A percentile compares a stretch with the other conserved stretches of the same genome.
Conservation (phyloP, 768 basidiomycete species). For the Termitomyces titanicus region DNA sequence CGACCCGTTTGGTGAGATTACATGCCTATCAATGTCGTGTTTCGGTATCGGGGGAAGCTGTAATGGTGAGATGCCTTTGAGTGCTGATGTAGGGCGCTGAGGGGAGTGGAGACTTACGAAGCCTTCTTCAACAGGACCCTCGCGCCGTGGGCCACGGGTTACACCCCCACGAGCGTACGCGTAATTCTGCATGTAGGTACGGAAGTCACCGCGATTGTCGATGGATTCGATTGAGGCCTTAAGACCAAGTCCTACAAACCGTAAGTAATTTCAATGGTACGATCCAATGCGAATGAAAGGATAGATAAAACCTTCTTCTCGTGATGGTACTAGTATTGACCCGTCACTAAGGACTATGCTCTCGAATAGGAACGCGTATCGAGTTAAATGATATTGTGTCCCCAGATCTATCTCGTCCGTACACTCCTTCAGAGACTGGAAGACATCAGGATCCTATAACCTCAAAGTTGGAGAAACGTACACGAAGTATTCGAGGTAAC, state of each 20-base stretch:
- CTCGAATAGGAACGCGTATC: constrained; percentile 94
- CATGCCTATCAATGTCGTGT: constrained; percentile 25
- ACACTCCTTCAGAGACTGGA: constrained; percentile 86
- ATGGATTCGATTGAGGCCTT: constrained; percentile 88
- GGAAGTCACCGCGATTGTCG: constrained; percentile 94
- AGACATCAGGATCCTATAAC: background rate
- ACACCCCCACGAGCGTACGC: constrained; percentile 78
- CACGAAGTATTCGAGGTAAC: constrained; percentile 87
- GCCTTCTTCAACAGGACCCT: constrained; percentile 88
- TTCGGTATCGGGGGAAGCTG: constrained; percentile 64
- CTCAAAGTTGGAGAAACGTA: constrained; percentile 38
- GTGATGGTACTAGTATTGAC: constrained; percentile 71
- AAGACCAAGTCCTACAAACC: constrained; percentile 55
- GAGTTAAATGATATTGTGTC: constrained; percentile 94
- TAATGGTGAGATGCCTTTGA: background rate
- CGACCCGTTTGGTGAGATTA: constrained; percentile 19
- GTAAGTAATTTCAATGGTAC: constrained; percentile 1
- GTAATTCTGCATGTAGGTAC: constrained; percentile 96
- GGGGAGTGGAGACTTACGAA: constrained; percentile 64
- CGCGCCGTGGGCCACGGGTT: constrained; percentile 73
- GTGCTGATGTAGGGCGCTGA: constrained; percentile 1
- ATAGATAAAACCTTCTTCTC: constrained; percentile 55
- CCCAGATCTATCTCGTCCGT: constrained; percentile 95
- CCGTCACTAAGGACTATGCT: constrained; percentile 88
- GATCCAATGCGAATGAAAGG: background rate